phyloP scores from a whole-genome alignment of 2,329 filamentous ascomycete species.

The Sporothrix sp. region DNA sequence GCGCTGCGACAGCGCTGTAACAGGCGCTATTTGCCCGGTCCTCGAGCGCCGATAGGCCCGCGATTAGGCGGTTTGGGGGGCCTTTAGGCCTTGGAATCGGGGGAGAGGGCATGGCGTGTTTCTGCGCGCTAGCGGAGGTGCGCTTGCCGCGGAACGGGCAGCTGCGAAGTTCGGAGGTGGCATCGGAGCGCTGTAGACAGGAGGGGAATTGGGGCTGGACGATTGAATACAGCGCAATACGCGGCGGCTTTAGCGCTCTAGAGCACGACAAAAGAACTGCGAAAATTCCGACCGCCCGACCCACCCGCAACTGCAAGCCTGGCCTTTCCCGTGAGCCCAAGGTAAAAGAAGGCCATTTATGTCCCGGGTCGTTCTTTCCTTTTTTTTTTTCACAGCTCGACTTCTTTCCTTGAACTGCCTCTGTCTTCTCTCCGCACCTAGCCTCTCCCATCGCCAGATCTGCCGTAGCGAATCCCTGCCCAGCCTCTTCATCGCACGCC shows the following conservation, averaged over 20 bases:
- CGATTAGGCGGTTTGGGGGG: background rate
- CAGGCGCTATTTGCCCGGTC: background rate
- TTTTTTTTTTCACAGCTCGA: background rate
- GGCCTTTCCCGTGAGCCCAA: background rate
- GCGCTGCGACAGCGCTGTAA: background rate
- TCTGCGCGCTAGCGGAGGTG: background rate
- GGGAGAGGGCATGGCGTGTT: constrained; percentile 9
- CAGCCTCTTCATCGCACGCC: background rate
- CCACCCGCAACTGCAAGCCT: background rate
- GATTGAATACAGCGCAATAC: constrained; percentile 1
- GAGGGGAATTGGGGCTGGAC: background rate
- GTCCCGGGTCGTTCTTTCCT: background rate
- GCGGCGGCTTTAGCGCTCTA: background rate
- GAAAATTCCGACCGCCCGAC: constrained; percentile 1
- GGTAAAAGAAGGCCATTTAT: background rate
- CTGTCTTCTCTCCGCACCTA: background rate
- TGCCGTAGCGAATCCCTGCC: background rate
- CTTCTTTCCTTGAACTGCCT: background rate
- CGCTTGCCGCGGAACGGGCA: no score
- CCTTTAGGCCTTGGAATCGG: background rate
- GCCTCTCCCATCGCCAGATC: background rate
- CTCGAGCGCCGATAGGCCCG: background rate
- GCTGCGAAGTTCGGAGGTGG: background rate
- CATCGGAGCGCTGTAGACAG: background rate
- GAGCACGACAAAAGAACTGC: background rate